A percentile compares a stretch with the other conserved stretches of the same genome.
Evolutionary conservation across 2,329 filamentous ascomycete genomes (phyloP).

Genomic region (Diaporthe humulicola): DNA sequence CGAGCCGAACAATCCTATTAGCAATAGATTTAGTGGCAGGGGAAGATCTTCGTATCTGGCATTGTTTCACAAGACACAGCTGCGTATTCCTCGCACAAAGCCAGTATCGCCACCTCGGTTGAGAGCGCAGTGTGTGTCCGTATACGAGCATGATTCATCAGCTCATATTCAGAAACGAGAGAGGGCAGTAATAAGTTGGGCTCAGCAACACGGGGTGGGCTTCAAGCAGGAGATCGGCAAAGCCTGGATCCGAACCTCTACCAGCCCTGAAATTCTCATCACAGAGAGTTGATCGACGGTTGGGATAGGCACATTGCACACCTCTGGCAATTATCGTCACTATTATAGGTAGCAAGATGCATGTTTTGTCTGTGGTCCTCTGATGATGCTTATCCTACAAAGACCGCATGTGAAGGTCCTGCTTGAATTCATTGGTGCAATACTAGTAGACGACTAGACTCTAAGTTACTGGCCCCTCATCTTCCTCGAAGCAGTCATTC

Average conservation of each 20-base stretch:
- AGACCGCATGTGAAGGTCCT: background rate
- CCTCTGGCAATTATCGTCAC: background rate
- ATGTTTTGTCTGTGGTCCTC: background rate
- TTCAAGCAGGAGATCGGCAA: background rate
- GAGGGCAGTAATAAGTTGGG: background rate
- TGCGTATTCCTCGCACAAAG: background rate
- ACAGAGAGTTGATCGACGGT: background rate
- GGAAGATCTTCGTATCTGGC: background rate
- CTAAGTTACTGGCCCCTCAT: background rate
- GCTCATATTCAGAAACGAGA: too few relatives aligned
- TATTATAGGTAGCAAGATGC: background rate
- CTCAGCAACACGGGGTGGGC: background rate
- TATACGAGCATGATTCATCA: background rate
- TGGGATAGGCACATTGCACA: too few relatives aligned
- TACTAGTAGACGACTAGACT: too few relatives aligned
- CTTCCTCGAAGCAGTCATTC: background rate
- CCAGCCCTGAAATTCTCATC: background rate
- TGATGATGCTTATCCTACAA: background rate
- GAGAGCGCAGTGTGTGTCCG: too few relatives aligned
- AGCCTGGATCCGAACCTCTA: background rate
- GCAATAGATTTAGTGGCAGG: background rate
- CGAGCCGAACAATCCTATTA: constrained; percentile 3
- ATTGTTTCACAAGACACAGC: background rate
- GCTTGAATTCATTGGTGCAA: background rate
- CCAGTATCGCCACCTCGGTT: background rate